Evolutionary conservation across 2,329 filamentous ascomycete species (phyloP).

Genomic region (Lasiodiplodia gonubiensis): DNA sequence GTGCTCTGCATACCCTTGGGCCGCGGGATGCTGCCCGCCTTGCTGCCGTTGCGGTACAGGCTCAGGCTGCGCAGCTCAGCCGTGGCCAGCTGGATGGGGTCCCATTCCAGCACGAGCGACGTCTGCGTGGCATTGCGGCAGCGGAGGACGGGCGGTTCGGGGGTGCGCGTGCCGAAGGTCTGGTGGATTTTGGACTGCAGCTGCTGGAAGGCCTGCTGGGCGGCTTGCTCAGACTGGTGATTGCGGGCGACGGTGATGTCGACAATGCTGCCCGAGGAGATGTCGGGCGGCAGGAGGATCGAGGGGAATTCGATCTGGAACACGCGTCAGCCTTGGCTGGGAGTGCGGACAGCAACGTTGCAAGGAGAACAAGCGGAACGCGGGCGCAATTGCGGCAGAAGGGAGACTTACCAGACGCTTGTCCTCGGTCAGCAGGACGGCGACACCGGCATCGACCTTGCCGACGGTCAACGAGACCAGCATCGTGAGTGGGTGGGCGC

Average conservation of each 20-base stretch:
- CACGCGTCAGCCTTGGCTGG: conserved; percentile 29
- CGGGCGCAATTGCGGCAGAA: conserved; percentile 31
- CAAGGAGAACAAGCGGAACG: conserved; percentile 31
- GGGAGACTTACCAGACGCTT: conserved; percentile 81
- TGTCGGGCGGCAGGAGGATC: conserved; percentile 92
- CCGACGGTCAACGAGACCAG: conserved; percentile 96
- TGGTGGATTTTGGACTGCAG: conserved; percentile 90
- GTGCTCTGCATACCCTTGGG: conserved; percentile 88
- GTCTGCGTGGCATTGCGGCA: conserved; percentile 98
- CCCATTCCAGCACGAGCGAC: conserved; percentile 98
- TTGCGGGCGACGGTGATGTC: conserved; percentile 96
- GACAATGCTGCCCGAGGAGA: conserved; percentile 94
- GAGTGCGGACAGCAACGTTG: conserved; percentile 14
- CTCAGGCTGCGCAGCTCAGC: conserved; percentile 88
- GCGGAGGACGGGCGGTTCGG: conserved; percentile 77
- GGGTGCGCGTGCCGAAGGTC: conserved; percentile 82
- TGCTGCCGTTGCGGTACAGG: conserved; percentile 93
- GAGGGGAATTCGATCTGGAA: conserved; percentile 95
- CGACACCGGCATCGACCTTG: conserved; percentile 98
- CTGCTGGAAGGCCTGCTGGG: conserved; percentile 75
- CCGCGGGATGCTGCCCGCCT: conserved; percentile 91
- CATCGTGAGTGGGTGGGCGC: conserved; percentile 60
- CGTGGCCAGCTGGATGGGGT: conserved; percentile 89
- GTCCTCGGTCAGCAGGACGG: conserved; percentile 93
- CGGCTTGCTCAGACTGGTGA: conserved; percentile 73